These are phyloP conservation scores for Biscutella laevigata DNA, from an alignment of 441 rosid genomes.

Conservation along the genomic window DNA sequence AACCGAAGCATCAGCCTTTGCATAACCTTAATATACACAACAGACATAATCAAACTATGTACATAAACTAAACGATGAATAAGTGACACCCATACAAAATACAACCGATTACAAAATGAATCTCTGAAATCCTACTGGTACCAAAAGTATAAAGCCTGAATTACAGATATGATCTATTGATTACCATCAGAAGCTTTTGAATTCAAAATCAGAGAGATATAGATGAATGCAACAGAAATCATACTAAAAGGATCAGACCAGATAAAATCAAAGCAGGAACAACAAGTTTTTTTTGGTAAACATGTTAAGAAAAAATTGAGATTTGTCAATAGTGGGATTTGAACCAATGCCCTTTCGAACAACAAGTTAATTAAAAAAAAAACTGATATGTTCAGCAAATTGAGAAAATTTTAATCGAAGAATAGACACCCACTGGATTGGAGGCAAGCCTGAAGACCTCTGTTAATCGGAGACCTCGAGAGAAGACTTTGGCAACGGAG, in stretches of 20 bases:
- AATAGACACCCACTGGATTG: constrained; percentile 33
- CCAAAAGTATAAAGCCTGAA: too few relatives aligned
- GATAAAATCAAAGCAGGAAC: not conserved
- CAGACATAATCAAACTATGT: constrained; percentile 1
- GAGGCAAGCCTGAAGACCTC: constrained; percentile 41
- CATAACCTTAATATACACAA: constrained; percentile 33
- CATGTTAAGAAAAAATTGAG: too few relatives aligned
- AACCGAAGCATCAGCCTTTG: constrained; percentile 24
- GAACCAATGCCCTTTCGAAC: too few relatives aligned
- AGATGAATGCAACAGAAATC: too few relatives aligned
- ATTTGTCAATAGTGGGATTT: too few relatives aligned
- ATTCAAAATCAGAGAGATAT: too few relatives aligned
- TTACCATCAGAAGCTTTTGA: too few relatives aligned
- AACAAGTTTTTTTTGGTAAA: too few relatives aligned
- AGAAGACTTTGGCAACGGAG: constrained; percentile 20
- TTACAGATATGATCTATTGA: too few relatives aligned
- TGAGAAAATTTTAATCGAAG: not conserved
- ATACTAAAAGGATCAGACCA: too few relatives aligned
- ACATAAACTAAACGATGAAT: not conserved
- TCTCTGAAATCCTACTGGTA: too few relatives aligned
- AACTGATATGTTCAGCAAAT: too few relatives aligned
- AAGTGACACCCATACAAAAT: not conserved
- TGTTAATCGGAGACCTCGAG: constrained; percentile 35
- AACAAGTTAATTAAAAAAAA: not conserved
- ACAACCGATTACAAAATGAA: not conserved